phyloP scores from a whole-genome alignment of 2,329 filamentous ascomycete genomes.

The Sclerotinia subarctica region DNA sequence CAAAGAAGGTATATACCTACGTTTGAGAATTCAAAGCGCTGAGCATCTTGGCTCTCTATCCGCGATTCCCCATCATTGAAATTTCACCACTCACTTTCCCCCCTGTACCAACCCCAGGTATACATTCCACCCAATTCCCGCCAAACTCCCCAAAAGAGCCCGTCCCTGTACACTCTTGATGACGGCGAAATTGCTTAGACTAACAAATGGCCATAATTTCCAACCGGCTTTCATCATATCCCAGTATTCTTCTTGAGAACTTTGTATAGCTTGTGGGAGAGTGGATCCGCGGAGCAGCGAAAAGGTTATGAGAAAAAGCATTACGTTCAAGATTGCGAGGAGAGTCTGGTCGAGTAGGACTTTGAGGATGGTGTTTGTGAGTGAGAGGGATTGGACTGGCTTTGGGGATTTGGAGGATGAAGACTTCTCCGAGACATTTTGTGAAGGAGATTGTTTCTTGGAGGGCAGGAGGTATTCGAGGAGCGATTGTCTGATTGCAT shows the following conservation, averaged over 20 bases:
- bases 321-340: conserved; percentile 60
- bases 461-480: conserved; percentile 73
- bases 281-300: conserved; percentile 41
- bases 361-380: conserved; percentile 14
- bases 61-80: too few species aligned
- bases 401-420: not conserved
- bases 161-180: conserved; percentile 68
- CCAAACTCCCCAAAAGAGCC: conserved; percentile 67
- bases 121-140: conserved; percentile 71
- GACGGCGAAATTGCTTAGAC: conserved; percentile 64
- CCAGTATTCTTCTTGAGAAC: conserved; percentile 55
- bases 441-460: conserved; percentile 36
- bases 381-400: conserved; percentile 46
- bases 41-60: not conserved
- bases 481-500: conserved; percentile 59
- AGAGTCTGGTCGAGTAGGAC: conserved; percentile 61
- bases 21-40: not conserved
- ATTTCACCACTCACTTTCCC: conserved; percentile 6
- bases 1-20: not conserved
- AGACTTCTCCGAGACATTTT: not conserved
- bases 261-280: conserved; percentile 44
- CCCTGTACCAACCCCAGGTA: conserved; percentile 66
- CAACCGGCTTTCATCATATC: conserved; percentile 65
- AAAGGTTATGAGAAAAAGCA: conserved; percentile 60
- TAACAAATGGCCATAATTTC: conserved; percentile 70